phyloP scores from a whole-genome alignment of 306 rosid genomes.

The Fagus crenata region DNA sequence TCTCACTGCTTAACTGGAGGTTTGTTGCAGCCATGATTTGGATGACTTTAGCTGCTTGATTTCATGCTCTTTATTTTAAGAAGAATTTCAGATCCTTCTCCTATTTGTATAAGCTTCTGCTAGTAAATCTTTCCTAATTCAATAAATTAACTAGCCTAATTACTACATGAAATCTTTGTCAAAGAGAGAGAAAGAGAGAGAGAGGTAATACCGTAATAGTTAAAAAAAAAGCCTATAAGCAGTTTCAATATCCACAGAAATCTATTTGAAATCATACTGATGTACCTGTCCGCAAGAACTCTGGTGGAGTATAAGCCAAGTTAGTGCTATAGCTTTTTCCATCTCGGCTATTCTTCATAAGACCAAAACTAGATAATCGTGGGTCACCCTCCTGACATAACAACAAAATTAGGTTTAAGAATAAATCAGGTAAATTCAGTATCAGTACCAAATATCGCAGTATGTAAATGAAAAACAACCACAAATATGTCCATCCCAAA shows the following conservation, averaged over 20 bases:
- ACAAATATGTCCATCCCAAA: neutral
- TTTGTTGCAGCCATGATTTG: neutral
- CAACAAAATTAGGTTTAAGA: slow-evolving; percentile 9
- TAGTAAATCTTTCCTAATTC: neutral
- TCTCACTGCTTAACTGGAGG: neutral
- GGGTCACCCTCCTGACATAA: slow-evolving; percentile 89
- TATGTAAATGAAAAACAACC: neutral
- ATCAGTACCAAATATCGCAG: neutral
- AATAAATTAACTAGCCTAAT: neutral
- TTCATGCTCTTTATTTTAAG: neutral
- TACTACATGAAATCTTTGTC: neutral
- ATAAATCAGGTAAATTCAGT: neutral
- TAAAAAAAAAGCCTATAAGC: neutral
- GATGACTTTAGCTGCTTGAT: neutral
- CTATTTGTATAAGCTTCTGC: slow-evolving; percentile 1
- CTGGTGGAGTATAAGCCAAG: slow-evolving; percentile 94
- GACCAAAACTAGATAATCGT: slow-evolving; percentile 89
- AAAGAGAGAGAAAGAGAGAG: neutral
- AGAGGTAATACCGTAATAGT: neutral
- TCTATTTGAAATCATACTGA: neutral
- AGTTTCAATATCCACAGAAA: neutral
- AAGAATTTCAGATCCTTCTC: neutral
- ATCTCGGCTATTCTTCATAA: slow-evolving; percentile 91
- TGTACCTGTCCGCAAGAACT: slow-evolving; percentile 81
- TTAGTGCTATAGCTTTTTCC: slow-evolving; percentile 99